Percentiles rank a stretch among this genome's conserved stretches.
Evolutionary conservation across 345 rosid genomes (phyloP).

Genomic region (thale cress (Arabidopsis thaliana)): DNA sequence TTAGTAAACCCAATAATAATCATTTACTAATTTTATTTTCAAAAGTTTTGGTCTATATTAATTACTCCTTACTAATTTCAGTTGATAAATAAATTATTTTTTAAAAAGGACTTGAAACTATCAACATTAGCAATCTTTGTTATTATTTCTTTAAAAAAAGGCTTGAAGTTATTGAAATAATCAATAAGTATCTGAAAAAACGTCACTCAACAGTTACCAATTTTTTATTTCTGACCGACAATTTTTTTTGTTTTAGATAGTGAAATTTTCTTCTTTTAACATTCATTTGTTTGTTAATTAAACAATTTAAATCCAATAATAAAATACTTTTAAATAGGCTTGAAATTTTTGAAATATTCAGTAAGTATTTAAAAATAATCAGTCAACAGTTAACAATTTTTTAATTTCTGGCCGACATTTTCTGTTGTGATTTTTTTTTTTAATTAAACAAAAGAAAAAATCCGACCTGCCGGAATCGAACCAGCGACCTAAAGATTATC

Average conservation of each 20-base stretch:
- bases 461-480: slow-evolving; percentile 52
- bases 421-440: not conserved
- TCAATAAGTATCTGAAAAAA: slow-evolving; percentile 6
- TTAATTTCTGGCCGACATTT: slow-evolving; percentile 23
- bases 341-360: not conserved
- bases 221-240: slow-evolving; percentile 25
- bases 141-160: too few relatives aligned
- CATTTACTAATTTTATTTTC: not conserved
- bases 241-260: not conserved
- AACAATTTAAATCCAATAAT: too few relatives aligned
- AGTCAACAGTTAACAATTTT: not conserved
- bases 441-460: not conserved
- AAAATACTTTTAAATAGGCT: too few relatives aligned
- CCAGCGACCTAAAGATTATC: slow-evolving; percentile 49
- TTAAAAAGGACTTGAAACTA: too few relatives aligned
- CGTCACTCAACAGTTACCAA: not conserved
- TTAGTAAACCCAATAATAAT: slow-evolving; percentile 8
- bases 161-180: not conserved
- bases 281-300: too few relatives aligned
- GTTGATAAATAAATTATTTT: too few relatives aligned
- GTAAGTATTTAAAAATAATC: slow-evolving; percentile 8
- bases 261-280: too few relatives aligned
- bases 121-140: too few relatives aligned
- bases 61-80: not conserved
- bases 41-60: too few relatives aligned